A percentile compares a stretch with the other conserved stretches of the same genome.
phyloP scores from a whole-genome alignment of 1,284 basidiomycete species.

The Puccinia novopanici region DNA sequence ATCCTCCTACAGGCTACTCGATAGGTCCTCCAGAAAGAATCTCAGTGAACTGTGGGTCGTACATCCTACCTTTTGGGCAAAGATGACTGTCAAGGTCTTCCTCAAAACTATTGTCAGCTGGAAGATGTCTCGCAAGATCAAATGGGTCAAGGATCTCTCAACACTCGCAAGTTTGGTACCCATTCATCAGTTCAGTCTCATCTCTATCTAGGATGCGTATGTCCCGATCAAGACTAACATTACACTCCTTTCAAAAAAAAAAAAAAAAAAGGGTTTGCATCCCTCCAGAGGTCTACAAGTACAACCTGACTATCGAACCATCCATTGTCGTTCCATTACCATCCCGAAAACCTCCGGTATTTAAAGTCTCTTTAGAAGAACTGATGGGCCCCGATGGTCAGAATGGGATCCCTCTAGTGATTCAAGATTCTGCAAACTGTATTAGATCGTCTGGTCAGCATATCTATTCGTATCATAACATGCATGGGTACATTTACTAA shows the following conservation, averaged over 20 bases:
- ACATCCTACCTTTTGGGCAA: conserved; percentile 45
- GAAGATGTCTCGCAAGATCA: conserved; percentile 32
- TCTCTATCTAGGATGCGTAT: not conserved
- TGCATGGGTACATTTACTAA: too few relatives aligned
- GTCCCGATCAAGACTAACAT: not conserved
- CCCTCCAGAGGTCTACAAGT: conserved; percentile 46
- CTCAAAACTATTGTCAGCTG: conserved; percentile 36
- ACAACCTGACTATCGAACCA: conserved; percentile 36
- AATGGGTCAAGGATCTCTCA: conserved; percentile 37
- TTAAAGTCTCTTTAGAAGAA: conserved; percentile 24
- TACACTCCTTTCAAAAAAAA: not conserved
- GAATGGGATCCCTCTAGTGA: conserved; percentile 33
- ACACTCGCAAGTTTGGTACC: conserved; percentile 33
- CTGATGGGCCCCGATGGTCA: conserved; percentile 23
- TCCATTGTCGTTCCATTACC: conserved; percentile 19
- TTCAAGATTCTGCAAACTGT: conserved; percentile 38
- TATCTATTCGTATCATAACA: too few relatives aligned
- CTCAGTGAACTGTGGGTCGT: conserved; percentile 33
- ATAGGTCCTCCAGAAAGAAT: conserved; percentile 11
- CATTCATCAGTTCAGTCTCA: conserved; percentile 46
- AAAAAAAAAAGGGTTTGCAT: conserved; percentile 25
- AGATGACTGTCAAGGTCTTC: conserved; percentile 33
- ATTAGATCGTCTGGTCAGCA: conserved; percentile 45
- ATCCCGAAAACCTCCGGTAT: conserved; percentile 5
- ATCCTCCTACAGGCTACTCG: conserved; percentile 21